Percentiles rank a stretch among this genome's conserved stretches.
Evolutionary conservation across 2,329 filamentous ascomycete species (phyloP).

Genomic region (Colletotrichum theobromicola): DNA sequence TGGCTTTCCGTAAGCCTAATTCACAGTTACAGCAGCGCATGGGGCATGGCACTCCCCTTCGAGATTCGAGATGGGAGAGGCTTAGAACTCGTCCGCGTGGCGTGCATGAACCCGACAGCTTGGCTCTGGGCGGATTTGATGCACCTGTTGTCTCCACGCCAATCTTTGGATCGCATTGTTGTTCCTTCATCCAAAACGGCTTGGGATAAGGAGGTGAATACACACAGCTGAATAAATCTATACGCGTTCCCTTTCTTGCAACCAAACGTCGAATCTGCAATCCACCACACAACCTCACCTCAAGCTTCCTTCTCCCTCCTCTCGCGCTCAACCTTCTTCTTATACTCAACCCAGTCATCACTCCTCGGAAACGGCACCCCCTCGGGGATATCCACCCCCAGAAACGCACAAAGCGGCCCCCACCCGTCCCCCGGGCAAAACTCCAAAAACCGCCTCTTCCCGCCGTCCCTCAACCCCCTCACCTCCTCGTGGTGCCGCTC

Average conservation of each 20-base stretch:
- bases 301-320: not conserved
- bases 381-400: constrained; percentile 27
- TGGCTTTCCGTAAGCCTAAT: not conserved
- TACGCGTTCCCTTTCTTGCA: not conserved
- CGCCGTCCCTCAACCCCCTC: constrained; percentile 10
- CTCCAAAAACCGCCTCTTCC: constrained; percentile 29
- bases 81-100: not conserved
- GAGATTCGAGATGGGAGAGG: not conserved
- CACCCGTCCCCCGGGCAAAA: constrained; percentile 30
- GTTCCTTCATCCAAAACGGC: not conserved
- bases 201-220: not conserved
- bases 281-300: not conserved
- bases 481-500: no score
- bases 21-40: not conserved
- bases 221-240: not conserved
- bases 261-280: not conserved
- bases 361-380: constrained; percentile 28
- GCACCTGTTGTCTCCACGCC: accelerated
- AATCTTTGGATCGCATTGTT: not conserved
- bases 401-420: constrained; percentile 31
- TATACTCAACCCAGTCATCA: constrained; percentile 35
- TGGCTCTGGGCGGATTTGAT: not conserved
- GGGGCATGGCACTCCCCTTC: not conserved
- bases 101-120: not conserved
- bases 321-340: constrained; percentile 27